phyloP scores from a whole-genome alignment of 2,329 filamentous ascomycete genomes.

The Colletotrichum godetiae region DNA sequence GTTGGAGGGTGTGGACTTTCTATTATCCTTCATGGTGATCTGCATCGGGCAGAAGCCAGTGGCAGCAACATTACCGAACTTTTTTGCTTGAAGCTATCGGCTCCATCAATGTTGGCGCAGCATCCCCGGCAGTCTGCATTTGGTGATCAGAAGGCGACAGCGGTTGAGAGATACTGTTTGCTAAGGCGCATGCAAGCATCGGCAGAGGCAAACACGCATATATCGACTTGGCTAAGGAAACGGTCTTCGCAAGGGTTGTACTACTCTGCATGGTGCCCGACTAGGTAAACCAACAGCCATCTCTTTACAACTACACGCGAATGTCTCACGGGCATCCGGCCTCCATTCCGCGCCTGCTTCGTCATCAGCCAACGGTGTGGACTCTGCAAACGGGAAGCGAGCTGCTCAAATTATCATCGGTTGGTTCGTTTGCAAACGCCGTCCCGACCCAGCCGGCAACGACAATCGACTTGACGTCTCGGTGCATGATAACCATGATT shows the following conservation, averaged over 20 bases:
- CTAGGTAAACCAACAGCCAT: neutral
- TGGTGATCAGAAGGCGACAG: neutral
- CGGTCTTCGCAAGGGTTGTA: neutral
- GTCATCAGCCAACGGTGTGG: neutral
- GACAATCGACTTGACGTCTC: neutral
- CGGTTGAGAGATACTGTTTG: conserved; percentile 2
- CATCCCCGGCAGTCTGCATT: neutral
- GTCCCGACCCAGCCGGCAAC: neutral
- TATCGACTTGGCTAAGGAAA: neutral
- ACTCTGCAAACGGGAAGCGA: neutral
- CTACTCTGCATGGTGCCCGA: neutral
- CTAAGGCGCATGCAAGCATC: neutral
- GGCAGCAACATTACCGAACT: neutral
- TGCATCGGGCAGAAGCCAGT: neutral
- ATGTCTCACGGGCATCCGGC: conserved; percentile 5
- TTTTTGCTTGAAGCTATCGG: neutral
- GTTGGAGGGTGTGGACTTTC: neutral
- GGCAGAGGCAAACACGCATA: conserved; percentile 6
- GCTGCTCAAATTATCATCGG: neutral
- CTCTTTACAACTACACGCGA: neutral
- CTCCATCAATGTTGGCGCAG: neutral
- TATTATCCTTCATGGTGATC: neutral
- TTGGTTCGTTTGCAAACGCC: neutral
- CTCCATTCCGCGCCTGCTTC: neutral
- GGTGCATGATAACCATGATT: neutral